A percentile compares a stretch with the other conserved stretches of the same genome.
These are phyloP conservation scores for Bipolaris oryzae DNA, from an alignment of 2,329 filamentous ascomycete species.

Conservation along the genomic window DNA sequence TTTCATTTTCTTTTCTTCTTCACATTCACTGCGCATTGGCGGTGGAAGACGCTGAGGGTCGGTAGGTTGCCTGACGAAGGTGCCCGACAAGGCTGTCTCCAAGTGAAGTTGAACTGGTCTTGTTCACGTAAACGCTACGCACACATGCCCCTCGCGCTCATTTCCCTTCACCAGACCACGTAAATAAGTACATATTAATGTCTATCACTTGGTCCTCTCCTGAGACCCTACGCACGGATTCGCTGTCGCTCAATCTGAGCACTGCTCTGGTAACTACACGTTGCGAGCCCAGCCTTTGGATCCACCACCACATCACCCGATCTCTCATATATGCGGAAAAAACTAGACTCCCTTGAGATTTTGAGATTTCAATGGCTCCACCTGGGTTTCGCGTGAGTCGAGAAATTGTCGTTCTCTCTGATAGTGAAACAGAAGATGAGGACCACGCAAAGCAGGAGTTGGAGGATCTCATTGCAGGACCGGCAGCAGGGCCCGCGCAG, in stretches of 20 bases:
- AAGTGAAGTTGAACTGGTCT: slow-evolving; percentile 10
- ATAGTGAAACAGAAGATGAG: slow-evolving; percentile 27
- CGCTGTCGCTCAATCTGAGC: background rate
- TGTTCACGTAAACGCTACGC: slow-evolving; percentile 4
- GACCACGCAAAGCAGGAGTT: slow-evolving; percentile 3
- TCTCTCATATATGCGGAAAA: background rate
- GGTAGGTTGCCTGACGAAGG: slow-evolving; percentile 19
- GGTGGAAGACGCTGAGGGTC: slow-evolving; percentile 1
- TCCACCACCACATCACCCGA: background rate
- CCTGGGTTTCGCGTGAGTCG: background rate
- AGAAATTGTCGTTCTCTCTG: slow-evolving; percentile 31
- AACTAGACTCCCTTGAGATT: background rate
- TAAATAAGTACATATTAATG: slow-evolving; percentile 13
- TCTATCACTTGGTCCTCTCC: slow-evolving; percentile 2
- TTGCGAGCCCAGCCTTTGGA: slow-evolving; percentile 1
- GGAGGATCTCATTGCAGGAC: slow-evolving; percentile 12
- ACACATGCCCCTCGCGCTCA: slow-evolving; percentile 11
- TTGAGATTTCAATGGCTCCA: slow-evolving; percentile 17
- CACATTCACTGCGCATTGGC: background rate
- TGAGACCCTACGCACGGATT: background rate
- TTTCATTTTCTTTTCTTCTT: background rate
- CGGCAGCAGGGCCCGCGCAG: slow-evolving; percentile 1
- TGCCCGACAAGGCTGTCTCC: slow-evolving; percentile 21
- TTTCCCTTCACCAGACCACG: background rate
- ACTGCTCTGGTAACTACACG: background rate